Evolutionary conservation across 768 basidiomycete genomes (phyloP), one percentile per base, ranked within the genome.

Genomic region (Pleurotus salmoneostramineus): DNA sequence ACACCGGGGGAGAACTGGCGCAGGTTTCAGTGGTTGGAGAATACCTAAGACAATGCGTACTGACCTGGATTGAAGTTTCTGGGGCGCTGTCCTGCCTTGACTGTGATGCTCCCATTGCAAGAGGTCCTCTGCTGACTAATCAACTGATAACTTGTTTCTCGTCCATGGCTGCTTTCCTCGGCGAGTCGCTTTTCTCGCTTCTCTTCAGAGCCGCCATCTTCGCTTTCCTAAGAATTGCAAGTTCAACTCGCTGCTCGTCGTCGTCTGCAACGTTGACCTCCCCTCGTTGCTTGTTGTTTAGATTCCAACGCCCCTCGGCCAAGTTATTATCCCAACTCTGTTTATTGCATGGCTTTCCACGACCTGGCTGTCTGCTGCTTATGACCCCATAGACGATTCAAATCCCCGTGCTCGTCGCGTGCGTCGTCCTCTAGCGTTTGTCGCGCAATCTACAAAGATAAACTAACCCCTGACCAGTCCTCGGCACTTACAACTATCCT

Each of bases 1-100:
- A 95, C 84, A 69, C 88, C 84, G 48, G 83, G 83, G n/a, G 89
- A 89, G 74, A 95, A 91, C 92, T 95, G 42, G 7, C 15, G 7
- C 63, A 52, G 42, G 37, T 10, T 46, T 32, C 7, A 14, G 36
- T 50, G 15, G 56, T 47, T 56, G 15, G 7, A 10, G 1, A 21
- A 12, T 3, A 31, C 3, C 3, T 3, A 4, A 10, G 35, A 32
- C 17, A 21, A 55, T 6, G 27, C 1, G 15, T 54, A 56, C 14
- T 4, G 6, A 43, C 56, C 52, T 57, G 57, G 14, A 43, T 50
- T 12, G 47, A 52, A 14, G 45, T 45, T 35, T 45, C 46, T 47
- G 43, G 52, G 0, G 3, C 31, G 34, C 37, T n/a, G 50, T 42
- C 40, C 6, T 14, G 31, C 33, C 14, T 17, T 44, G 32, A 49